Evolutionary conservation across 768 basidiomycete species (phyloP), one percentile per base, ranked within the genome.

Genomic region (Stropharia rugosoannulata): DNA sequence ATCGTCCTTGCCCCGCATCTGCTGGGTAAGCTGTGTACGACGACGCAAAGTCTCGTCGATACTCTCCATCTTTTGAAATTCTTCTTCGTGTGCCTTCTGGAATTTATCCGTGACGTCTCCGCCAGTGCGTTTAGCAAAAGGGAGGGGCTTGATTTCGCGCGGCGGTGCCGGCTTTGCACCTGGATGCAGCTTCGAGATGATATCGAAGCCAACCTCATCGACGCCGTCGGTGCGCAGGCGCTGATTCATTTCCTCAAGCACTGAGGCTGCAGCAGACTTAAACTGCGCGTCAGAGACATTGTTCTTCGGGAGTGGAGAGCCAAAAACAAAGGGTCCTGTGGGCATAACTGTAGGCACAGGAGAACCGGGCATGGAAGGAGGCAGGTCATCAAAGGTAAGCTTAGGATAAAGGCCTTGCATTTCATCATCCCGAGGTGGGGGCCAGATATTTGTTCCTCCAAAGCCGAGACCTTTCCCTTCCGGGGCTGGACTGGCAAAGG

Each of bases 191-290:
- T 70, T 77, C 37, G 70, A 62, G 47, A 87, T 74, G 27, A 86
- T 68, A 39, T 76, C 70, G 18, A 72, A 62, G 16, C 71, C 74
- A 32, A 87, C 73, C 19, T 72, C 72, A 32, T 80, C 73, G 6
- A 83, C 78, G 1, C 86, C 86, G 5, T 81, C 80, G 7, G 75
- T 77, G 2, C 75, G 78, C 9, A 93, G 77, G 2, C 89, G 83
- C 49, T 78, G 75, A 66, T 93, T 92, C 87, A 94, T 90, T 69
- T 94, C 92, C 48, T 86, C 87, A 29, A 93, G 73, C 27, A 94
- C 84, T 18, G 80, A 79, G n/a, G 82, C 77, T 0, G 89, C 86
- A 0, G 86, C 85, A 1, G 74, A 68, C 49, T 76, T 79, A 71
- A 93, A 93, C 49, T 86, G 80, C n/a, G 73, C 70, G 59, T 89